Evolutionary conservation across 2,329 filamentous ascomycete genomes (phyloP), one percentile per base, ranked within the genome.

Genomic region (Colletotrichum viniferum): DNA sequence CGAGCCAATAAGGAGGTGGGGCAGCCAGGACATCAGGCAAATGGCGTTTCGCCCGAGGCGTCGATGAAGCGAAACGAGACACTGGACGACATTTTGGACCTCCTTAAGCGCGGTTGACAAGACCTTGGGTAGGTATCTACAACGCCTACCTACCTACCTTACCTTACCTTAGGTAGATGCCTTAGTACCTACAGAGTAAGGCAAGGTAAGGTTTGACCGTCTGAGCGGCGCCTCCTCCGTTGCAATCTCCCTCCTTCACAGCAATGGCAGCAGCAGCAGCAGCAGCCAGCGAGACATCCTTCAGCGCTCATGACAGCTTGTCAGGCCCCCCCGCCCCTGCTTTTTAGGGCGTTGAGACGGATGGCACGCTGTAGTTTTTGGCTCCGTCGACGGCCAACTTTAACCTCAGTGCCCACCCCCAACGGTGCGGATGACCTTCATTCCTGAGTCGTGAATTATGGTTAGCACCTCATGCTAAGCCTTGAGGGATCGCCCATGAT

Each of bases 41-140:
- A 74, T 74, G 77, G 77, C 77, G 85, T 86, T 86, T 86, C 85
- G 84, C 73, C 78, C 81, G 79, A 81, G 78, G 79, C 81, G 78
- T 71, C 81, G 84, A 83, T 85, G 84, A 86, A 79, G 83, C 82
- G 80, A 83, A 81, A 83, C 82, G 78, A 81, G 73, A 75, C 69
- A 75, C 63, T 69, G 73, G 62, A 76, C 72, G 56, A 65, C 43
- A 38, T 67, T 68, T 67, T 63, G 48, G 30, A n/a, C 28, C 55
- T 36, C 24, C 38, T 77, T 58, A 76, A 61, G 73, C 73, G 71
- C 69, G 68, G 32, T 71, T 48, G 43, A 48, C 43, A 21, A 48
- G 43, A 63, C 38, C 28, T 28, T 7, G 43, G 24, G 6, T 69
- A 36, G 9, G 9, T 60, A 18, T 4, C 34, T 36, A 16, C 34